These are phyloP conservation scores for Asterophora lycoperdoides DNA, from an alignment of 768 basidiomycete species.

Conservation along the genomic window DNA sequence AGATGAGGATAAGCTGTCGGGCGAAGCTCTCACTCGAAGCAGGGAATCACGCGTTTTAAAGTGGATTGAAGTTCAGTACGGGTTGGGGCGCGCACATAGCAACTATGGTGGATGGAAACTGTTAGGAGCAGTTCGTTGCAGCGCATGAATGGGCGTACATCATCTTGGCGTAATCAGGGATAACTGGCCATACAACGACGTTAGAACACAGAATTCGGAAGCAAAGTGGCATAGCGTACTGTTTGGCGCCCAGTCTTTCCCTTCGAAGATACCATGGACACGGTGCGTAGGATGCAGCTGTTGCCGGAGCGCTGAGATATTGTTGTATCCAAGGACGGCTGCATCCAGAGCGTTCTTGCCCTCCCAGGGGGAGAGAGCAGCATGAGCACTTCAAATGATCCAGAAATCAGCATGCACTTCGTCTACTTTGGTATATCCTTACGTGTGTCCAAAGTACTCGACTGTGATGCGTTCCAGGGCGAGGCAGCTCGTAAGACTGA, in stretches of 20 bases:
- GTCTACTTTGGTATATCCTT: constrained; percentile 7
- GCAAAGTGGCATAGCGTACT: constrained; percentile 37
- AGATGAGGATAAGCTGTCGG: neutral
- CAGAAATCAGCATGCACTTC: neutral
- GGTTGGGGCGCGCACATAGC: constrained; percentile 70
- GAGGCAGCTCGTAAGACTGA: constrained; percentile 60
- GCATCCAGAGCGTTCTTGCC: constrained; percentile 82
- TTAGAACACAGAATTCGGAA: neutral
- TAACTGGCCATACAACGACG: constrained; percentile 43
- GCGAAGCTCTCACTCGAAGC: constrained; percentile 31
- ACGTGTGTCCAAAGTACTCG: constrained; percentile 76
- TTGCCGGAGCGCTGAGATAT: constrained; percentile 75
- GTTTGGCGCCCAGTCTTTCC: constrained; percentile 71
- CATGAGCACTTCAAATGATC: constrained; percentile 57
- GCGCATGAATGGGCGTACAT: constrained; percentile 35
- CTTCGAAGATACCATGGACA: constrained; percentile 76
- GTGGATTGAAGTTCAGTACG: constrained; percentile 56
- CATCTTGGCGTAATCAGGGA: constrained; percentile 78
- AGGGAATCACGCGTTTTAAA: constrained; percentile 57
- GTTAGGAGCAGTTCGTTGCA: neutral
- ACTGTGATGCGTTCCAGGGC: constrained; percentile 57
- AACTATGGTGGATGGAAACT: constrained; percentile 33
- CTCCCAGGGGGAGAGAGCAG: constrained; percentile 79
- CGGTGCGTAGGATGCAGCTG: constrained; percentile 75
- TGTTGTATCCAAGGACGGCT: constrained; percentile 80